Base-by-base conservation (phyloP, 306 rosid species). In the Casuarina cunninghamiana region DNA sequence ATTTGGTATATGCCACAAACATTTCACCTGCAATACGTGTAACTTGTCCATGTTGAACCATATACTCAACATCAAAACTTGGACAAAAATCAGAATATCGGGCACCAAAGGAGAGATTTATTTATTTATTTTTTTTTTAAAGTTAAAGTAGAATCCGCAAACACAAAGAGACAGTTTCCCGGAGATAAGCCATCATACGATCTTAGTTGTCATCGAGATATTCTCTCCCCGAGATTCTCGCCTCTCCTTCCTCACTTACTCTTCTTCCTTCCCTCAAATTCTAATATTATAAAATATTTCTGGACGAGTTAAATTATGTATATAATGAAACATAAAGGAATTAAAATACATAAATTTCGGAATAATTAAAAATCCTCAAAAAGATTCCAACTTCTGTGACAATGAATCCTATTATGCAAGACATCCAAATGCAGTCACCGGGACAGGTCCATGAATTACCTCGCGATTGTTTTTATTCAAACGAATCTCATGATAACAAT, bases 241-340 rank as follows among this genome's bases (percentile, higher is more conserved):
- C 21, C 63, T 38, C 9, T 57, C 12, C 15, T 13, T 12, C 39
- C 35, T 2, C 4, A 3, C 21, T 49, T 49, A 32, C 17, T 12
- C 41, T 4, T 60, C 32, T 32, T 32, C 3, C 7, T 6, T 37
- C 1, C 37, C 37, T 62, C 2, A 13, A 62, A 12, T 62, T 5
- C 38, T 0, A 0, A 5, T 10, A 12, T 37, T 11, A 35, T 0
- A 0, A 13, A 13, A 63, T 5, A 5, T 21, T 58, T 1, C 9
- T 19, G 65, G 65, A 58, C 8, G 15, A 9, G 38, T 10, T 58
- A 19, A 5, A 58, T 19, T 58, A 4, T 19, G 35, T 21, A 26
- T 26, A 10, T 9, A 8, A 21, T 26, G 65, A 10, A 58, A 58
- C 39, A 19, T 10, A 19, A 8, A 58, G 10, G 10, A 58, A 58